Evolutionary conservation across 495 filamentous ascomycete species (phyloP), one percentile per base, ranked within the genome.

Genomic region (Penicillium lividum): DNA sequence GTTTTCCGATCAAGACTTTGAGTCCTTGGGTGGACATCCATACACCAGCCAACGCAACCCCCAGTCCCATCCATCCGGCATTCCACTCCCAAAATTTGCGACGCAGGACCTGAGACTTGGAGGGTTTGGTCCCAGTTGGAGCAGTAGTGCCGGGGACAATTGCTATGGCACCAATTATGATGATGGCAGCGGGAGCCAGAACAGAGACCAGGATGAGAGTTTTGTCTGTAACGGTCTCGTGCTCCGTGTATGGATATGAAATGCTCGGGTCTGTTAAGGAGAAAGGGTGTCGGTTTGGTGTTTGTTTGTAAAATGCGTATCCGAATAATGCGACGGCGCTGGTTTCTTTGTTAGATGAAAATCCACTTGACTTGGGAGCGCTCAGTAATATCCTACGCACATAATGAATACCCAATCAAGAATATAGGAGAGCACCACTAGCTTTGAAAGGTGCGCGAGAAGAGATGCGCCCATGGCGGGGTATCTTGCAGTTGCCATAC

Each of bases 1-100:
- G 86, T 57, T 82, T 86, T 2, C 87, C 87, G 53, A 85, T 73
- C 2, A 89, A 57, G 43, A 82, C 80, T 71, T 90, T 90, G 66
- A 86, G 63, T 1, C 82, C 84, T 54, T 87, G 70, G 0, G 86
- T 87, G 33, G 88, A 68, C 62, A 85, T 77, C 63, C 82, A 86
- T 0, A 77, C 75, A 7, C 75, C 70, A 0, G 85, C 86, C 4
- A 84, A 64, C 0, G 80, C 73, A 11, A 90, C 61, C 0, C 59
- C 86, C 5, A 90, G 70, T 0, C 87, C 87, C 66, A 89, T 74
- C 82, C 83, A 84, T 13, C 81, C 86, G 3, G 77, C 81, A 60
- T 88, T 85, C 78, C 80, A 84, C 62, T 86, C 86, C 83, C 87
- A 89, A 77, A 60, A 54, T 43, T 64, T 68, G 54, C 61, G 63